Base-by-base conservation (phyloP, 202 grass and related monocot genomes). In the Eragrostis tef region DNA sequence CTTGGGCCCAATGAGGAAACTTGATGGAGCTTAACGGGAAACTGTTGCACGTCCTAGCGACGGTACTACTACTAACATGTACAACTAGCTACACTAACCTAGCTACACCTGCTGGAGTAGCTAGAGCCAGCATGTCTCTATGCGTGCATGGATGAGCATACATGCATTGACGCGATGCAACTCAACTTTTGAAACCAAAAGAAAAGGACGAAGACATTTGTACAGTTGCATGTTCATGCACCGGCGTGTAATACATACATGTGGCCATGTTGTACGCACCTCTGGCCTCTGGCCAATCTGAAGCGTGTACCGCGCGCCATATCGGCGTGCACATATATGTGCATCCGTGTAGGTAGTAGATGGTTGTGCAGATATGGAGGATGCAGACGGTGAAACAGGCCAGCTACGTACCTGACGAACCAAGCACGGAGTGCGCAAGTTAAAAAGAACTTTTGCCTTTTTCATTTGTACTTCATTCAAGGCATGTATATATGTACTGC, bases 1-100 rank as follows among this genome's bases (percentile, higher is more conserved):
- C 86, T 78, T 66, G 86, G 62, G 20, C 50, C 77, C 20, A 46
- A 94, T 85, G 53, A 79, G 88, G 88, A 85, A 91, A 89, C 53
- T 54, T 68, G 83, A 88, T 76, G 52, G 66, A 83, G 69, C 82
- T 74, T 80, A 71, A 64, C 57, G 54, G 27, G 71, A 71, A 50
- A 44, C 60, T 85, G 34, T 83, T 69, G 48, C 49, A 68, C 63
- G 47, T 67, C 51, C 31, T 54, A 53, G 15, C 27, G 14, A 41
- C 49, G 42, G 3, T 31, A 57, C 3, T 5, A 51, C 54, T 70
- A 45, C n/a, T 17, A 50, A 26, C 45, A 54, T 25, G 22, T 45
- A 67, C 62, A 21, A 16, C 25, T 11, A 58, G 12, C 16, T 42
- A 73, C 0, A 9, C 67, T 63, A 49, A 34, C 43, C 8, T 67